phyloP scores from a whole-genome alignment of 495 filamentous ascomycete genomes.

The Penicillium cosmopolitanum region DNA sequence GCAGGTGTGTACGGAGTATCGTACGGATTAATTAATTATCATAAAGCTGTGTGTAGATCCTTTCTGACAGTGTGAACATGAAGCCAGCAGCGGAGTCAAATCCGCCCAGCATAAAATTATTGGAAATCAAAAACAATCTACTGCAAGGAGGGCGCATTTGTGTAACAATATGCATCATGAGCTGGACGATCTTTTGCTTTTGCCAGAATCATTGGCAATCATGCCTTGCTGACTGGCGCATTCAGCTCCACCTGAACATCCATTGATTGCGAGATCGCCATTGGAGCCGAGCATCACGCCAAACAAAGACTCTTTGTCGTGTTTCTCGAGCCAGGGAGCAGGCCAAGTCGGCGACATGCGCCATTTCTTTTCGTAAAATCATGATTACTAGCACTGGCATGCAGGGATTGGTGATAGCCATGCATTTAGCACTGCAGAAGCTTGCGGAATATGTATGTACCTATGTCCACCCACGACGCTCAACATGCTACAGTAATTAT shows the following conservation, averaged over 20 bases:
- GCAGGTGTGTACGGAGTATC: no score
- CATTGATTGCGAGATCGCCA: constrained; percentile 15
- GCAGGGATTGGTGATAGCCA: neutral
- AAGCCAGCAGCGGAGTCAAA: neutral
- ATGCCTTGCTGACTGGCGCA: constrained; percentile 3
- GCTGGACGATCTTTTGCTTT: neutral
- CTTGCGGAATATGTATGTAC: no score
- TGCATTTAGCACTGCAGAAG: neutral
- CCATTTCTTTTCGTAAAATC: neutral
- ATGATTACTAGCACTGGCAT: neutral
- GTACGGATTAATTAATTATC: no score
- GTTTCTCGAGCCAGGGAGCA: neutral
- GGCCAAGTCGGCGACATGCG: neutral
- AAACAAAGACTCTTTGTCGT: constrained; percentile 9
- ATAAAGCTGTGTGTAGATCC: neutral
- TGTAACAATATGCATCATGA: neutral
- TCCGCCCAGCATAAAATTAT: neutral
- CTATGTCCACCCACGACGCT: no score
- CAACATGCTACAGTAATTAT: no score
- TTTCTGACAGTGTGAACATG: neutral
- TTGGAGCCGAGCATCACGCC: constrained; percentile 19
- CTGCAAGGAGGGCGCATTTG: neutral
- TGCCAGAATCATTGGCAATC: constrained; percentile 12
- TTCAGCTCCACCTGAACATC: constrained; percentile 9
- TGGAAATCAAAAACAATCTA: neutral